phyloP scores from a whole-genome alignment of 345 rosid species.

The Citrus hindsii region DNA sequence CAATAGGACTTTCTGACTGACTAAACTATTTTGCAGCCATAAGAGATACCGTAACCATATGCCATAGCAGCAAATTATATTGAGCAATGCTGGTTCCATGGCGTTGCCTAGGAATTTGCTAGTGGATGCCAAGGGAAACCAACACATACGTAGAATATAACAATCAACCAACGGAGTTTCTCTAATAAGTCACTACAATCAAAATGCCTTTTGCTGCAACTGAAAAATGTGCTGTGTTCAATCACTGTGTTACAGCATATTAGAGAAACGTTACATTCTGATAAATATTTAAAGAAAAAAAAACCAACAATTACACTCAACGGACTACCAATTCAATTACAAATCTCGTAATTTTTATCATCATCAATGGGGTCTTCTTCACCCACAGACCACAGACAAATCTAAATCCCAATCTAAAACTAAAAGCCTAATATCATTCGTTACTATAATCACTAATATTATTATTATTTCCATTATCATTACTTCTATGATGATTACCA shows the following conservation, averaged over 20 bases:
- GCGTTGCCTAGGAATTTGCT: too few relatives aligned
- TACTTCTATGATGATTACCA: constrained; percentile 43
- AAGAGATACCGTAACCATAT: not conserved
- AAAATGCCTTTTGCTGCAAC: constrained; percentile 6
- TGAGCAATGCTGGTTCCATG: not conserved
- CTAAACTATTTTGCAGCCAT: not conserved
- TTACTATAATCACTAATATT: constrained; percentile 49
- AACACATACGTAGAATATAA: not conserved
- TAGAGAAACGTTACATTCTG: constrained; percentile 7
- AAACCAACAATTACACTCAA: constrained; percentile 3
- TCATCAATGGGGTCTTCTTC: constrained; percentile 17
- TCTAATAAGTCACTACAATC: not conserved
- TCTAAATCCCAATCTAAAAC: constrained; percentile 20
- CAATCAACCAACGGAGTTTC: not conserved
- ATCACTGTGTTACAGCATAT: not conserved
- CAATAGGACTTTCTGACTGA: not conserved
- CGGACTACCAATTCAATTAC: constrained; percentile 15
- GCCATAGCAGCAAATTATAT: not conserved
- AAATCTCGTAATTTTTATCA: not conserved
- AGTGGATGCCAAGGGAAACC: not conserved
- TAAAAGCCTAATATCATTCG: constrained; percentile 23
- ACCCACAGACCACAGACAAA: constrained; percentile 9
- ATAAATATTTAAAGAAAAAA: not conserved
- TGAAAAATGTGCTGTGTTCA: constrained; percentile 1
- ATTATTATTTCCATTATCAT: constrained; percentile 27